Percentiles rank a stretch among this genome's conserved stretches.
Evolutionary conservation across 108 stramenopile genomes (phyloP).

Genomic region (Cyclostephanos tholiformis): DNA sequence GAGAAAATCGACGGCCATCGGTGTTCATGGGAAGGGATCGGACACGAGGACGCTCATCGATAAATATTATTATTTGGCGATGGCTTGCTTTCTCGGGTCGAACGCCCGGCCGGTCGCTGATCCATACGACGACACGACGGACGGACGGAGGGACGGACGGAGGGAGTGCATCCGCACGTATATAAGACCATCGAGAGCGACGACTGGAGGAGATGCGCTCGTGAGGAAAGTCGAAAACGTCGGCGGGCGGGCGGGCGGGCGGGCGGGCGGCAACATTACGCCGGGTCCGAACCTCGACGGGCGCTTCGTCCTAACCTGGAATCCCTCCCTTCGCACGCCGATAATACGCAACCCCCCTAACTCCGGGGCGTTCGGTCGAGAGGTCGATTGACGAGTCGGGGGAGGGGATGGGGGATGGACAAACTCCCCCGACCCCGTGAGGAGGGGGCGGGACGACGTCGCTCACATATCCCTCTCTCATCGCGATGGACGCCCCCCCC

Average conservation of each 20-base stretch:
- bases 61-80: no score
- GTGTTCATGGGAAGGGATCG: not conserved
- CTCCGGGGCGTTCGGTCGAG: no score
- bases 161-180: not conserved
- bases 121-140: no score
- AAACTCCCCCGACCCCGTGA: no score
- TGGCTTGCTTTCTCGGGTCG: conserved; percentile 36
- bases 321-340: conserved; percentile 28
- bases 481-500: no score
- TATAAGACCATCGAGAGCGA: conserved; percentile 32
- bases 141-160: not conserved
- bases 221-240: conserved; percentile 10
- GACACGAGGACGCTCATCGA: conserved; percentile 36
- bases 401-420: no score
- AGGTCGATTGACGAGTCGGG: no score
- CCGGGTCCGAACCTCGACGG: conserved; percentile 24
- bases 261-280: no score
- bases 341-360: not conserved
- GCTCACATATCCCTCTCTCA: no score
- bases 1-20: not conserved
- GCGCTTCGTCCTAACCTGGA: conserved; percentile 36
- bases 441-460: no score
- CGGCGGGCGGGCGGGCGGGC: not conserved
- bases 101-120: not conserved
- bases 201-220: conserved; percentile 38